Evolutionary conservation across 2,329 filamentous ascomycete genomes (phyloP).

Genomic region (Paracoccidioides lutzii): DNA sequence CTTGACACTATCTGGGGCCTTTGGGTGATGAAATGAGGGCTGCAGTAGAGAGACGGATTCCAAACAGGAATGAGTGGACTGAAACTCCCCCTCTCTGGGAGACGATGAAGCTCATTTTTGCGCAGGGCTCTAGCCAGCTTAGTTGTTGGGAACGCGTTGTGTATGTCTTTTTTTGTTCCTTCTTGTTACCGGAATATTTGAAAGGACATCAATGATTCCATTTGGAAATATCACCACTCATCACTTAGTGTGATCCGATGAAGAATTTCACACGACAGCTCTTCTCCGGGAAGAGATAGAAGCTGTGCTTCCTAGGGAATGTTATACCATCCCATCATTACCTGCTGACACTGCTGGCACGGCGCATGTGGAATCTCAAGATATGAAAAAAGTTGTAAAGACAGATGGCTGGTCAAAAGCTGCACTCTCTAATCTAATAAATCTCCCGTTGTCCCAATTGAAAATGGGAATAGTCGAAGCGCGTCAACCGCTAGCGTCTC

Average conservation of each 20-base stretch:
- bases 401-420: slow-evolving; percentile 30
- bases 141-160: slow-evolving; percentile 19
- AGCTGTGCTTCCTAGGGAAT: slow-evolving; percentile 15
- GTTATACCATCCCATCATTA: background rate
- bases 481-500: background rate
- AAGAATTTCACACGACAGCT: slow-evolving; percentile 27
- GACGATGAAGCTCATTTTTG: slow-evolving; percentile 17
- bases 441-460: background rate
- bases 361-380: no score
- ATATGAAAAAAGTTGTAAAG: slow-evolving; percentile 6
- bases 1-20: background rate
- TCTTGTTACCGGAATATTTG: background rate
- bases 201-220: background rate
- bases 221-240: background rate
- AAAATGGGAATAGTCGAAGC: background rate
- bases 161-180: slow-evolving; percentile 11
- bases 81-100: slow-evolving; percentile 14
- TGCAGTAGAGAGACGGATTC: slow-evolving; percentile 1
- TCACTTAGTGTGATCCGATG: slow-evolving; percentile 16
- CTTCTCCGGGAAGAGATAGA: slow-evolving; percentile 28
- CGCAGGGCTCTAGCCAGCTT: slow-evolving; percentile 18
- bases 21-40: background rate
- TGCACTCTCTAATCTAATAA: slow-evolving; percentile 26
- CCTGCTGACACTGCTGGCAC: background rate
- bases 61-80: slow-evolving; percentile 15